A percentile compares a stretch with the other conserved stretches of the same genome.
Conservation (phyloP, 176 grass and related monocot species). For the Elymus sibiricus region DNA sequence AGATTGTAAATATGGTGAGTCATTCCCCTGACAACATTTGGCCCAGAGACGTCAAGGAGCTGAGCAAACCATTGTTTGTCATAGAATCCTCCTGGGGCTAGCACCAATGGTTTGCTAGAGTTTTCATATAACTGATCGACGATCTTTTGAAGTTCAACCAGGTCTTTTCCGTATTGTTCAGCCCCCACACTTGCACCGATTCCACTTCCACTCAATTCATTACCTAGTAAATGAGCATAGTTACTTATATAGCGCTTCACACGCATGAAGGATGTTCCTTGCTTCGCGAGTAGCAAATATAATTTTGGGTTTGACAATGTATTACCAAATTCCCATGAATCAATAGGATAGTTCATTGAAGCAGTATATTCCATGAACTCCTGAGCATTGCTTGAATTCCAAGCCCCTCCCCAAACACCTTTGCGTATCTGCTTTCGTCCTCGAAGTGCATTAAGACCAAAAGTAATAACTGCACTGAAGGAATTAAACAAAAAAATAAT, state of each 20-base stretch:
- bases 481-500: slow-evolving; percentile 25
- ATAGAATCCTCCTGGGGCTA: slow-evolving; percentile 95
- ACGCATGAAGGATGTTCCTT: background rate
- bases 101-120: slow-evolving; percentile 52
- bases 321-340: slow-evolving; percentile 99
- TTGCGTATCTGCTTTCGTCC: slow-evolving; percentile 45
- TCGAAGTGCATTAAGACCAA: slow-evolving; percentile 88
- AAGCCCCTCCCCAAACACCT: slow-evolving; percentile 62
- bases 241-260: slow-evolving; percentile 9
- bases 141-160: slow-evolving; percentile 65
- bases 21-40: slow-evolving; percentile 56
- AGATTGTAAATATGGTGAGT: slow-evolving; percentile 99
- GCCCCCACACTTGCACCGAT: slow-evolving; percentile 71
- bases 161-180: slow-evolving; percentile 77
- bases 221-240: slow-evolving; percentile 48
- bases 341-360: slow-evolving; percentile 66
- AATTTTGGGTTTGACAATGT: slow-evolving; percentile 2
- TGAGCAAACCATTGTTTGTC: slow-evolving; percentile 66
- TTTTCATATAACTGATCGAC: slow-evolving; percentile 53
- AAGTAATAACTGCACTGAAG: slow-evolving; percentile 83
- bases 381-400: slow-evolving; percentile 78
- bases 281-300: background rate
- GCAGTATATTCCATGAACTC: slow-evolving; percentile 75
- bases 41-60: slow-evolving; percentile 73
- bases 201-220: slow-evolving; percentile 90